phyloP scores from a whole-genome alignment of 2,329 filamentous ascomycete species.

The Pseudocercospora pini-densiflorae region DNA sequence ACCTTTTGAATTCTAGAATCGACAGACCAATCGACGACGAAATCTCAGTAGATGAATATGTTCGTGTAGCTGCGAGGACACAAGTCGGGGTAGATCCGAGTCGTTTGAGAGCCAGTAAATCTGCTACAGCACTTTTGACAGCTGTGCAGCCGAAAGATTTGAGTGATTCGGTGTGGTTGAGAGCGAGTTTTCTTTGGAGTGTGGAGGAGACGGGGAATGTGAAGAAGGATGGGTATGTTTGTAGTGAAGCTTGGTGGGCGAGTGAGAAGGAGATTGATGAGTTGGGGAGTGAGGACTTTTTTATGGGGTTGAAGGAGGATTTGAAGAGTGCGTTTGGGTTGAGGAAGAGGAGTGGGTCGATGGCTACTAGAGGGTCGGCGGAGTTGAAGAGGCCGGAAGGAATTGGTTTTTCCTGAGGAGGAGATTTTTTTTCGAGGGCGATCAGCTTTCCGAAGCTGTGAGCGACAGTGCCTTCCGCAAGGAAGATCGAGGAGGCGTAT shows the following conservation, averaged over 20 bases:
- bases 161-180: slow-evolving; percentile 23
- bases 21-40: slow-evolving; percentile 20
- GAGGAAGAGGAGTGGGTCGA: background rate
- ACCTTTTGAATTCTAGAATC: slow-evolving; percentile 18
- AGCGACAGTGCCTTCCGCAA: too few species aligned
- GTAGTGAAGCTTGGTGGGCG: slow-evolving; percentile 21
- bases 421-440: too few species aligned
- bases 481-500: too few species aligned
- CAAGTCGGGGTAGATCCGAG: slow-evolving; percentile 26
- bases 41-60: slow-evolving; percentile 24
- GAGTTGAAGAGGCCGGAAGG: too few species aligned
- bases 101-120: slow-evolving; percentile 15
- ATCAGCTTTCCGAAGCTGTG: too few species aligned
- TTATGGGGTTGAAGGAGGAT: slow-evolving; percentile 24
- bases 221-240: slow-evolving; percentile 16
- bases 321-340: slow-evolving; percentile 21
- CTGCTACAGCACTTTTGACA: slow-evolving; percentile 22
- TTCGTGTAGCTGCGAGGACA: slow-evolving; percentile 20
- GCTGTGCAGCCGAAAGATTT: slow-evolving; percentile 21
- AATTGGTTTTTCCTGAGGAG: too few species aligned
- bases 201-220: slow-evolving; percentile 15
- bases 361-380: background rate
- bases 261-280: slow-evolving; percentile 17
- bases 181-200: slow-evolving; percentile 24
- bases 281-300: slow-evolving; percentile 14